Evolutionary conservation across 345 rosid genomes (phyloP).

Genomic region (Turnera subulata): DNA sequence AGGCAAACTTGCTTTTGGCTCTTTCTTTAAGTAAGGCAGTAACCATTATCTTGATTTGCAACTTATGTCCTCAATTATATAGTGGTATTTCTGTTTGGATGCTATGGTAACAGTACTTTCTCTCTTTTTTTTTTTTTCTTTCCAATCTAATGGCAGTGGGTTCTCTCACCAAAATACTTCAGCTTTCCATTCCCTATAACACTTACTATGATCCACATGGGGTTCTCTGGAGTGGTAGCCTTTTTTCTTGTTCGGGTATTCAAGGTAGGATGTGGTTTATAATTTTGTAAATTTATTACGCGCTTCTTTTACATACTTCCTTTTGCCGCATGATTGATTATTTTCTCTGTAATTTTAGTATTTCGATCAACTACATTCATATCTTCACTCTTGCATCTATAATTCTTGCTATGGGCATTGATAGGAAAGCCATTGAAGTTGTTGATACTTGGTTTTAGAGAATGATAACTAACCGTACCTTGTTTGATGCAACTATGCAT

Average conservation of each 20-base stretch:
- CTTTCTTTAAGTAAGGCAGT: background rate
- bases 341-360: background rate
- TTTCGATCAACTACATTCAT: background rate
- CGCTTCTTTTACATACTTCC: conserved; percentile 1
- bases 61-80: background rate
- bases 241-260: conserved; percentile 86
- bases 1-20: background rate
- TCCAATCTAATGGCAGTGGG: conserved; percentile 84
- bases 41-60: background rate
- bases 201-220: conserved; percentile 96
- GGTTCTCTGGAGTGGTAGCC: conserved; percentile 69
- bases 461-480: too few relatives aligned
- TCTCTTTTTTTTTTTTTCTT: too few relatives aligned
- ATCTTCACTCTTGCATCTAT: background rate
- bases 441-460: background rate
- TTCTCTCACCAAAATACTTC: conserved; percentile 87
- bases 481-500: too few relatives aligned
- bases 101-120: background rate
- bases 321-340: conserved; percentile 1
- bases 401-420: background rate
- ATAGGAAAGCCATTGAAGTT: background rate
- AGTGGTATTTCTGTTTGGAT: too few relatives aligned
- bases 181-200: conserved; percentile 87
- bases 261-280: conserved; percentile 49
- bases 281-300: too few relatives aligned